A percentile compares a stretch with the other conserved stretches of the same genome.
Evolutionary conservation across 768 basidiomycete genomes (phyloP).

Genomic region (Jaapia argillacea): DNA sequence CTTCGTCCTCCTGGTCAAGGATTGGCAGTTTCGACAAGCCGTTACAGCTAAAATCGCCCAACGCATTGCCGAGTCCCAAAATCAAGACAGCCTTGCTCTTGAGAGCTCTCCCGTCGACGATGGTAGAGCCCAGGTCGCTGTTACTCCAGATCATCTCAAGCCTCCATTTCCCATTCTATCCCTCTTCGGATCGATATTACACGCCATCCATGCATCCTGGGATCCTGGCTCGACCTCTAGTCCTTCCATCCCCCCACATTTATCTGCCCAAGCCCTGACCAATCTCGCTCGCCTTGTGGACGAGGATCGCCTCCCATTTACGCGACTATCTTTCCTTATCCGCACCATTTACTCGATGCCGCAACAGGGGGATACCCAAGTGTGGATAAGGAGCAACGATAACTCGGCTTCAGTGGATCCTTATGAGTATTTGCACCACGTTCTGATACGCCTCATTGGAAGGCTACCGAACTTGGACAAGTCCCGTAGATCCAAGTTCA

Average conservation of each 20-base stretch:
- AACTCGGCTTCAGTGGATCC: slow-evolving; percentile 24
- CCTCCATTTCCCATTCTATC: background rate
- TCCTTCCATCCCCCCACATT: background rate
- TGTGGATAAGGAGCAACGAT: slow-evolving; percentile 24
- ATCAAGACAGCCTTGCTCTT: slow-evolving; percentile 15
- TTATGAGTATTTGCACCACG: slow-evolving; percentile 36
- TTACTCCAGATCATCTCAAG: background rate
- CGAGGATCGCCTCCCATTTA: slow-evolving; percentile 33
- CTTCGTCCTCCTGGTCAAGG: slow-evolving; percentile 54
- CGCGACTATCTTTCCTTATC: slow-evolving; percentile 34
- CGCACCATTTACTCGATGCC: slow-evolving; percentile 34
- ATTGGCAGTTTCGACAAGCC: slow-evolving; percentile 36
- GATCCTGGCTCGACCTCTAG: background rate
- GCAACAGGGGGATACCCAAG: slow-evolving; percentile 24
- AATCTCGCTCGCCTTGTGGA: slow-evolving; percentile 46
- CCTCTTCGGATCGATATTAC: background rate
- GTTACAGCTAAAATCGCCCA: slow-evolving; percentile 16
- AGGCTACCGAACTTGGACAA: slow-evolving; percentile 17
- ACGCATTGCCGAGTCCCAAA: slow-evolving; percentile 13
- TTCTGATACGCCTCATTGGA: slow-evolving; percentile 30
- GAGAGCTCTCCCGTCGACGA: slow-evolving; percentile 20
- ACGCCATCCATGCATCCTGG: background rate
- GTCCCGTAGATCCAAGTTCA: slow-evolving; percentile 10
- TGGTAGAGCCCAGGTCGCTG: background rate
- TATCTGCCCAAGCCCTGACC: slow-evolving; percentile 49